Conservation (phyloP, 306 rosid species). For the Quercus alba region DNA sequence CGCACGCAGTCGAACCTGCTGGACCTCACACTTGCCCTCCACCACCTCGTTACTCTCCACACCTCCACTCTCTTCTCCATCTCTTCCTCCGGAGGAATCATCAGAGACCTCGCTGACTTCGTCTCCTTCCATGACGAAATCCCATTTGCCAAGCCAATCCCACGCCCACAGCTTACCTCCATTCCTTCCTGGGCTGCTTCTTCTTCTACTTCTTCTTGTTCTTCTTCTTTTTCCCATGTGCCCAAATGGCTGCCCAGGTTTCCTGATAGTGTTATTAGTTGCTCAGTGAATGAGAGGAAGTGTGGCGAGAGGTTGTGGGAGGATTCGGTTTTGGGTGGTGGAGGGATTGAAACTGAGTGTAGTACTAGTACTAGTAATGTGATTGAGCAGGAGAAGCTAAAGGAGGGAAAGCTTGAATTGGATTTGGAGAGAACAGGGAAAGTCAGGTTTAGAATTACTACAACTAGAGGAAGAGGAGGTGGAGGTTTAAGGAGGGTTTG, state of each 20-base stretch:
- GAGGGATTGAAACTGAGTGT: background rate
- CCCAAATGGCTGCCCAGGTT: slow-evolving; percentile 73
- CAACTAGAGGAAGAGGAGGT: no score
- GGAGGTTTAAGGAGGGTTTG: slow-evolving; percentile 1
- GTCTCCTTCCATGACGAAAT: slow-evolving; percentile 26
- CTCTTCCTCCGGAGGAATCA: background rate
- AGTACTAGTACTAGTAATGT: background rate
- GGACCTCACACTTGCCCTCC: slow-evolving; percentile 63
- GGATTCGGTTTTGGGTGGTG: slow-evolving; percentile 14
- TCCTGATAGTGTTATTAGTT: slow-evolving; percentile 27
- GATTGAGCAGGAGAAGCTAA: slow-evolving; percentile 24
- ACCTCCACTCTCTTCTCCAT: slow-evolving; percentile 24
- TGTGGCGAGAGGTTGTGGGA: slow-evolving; percentile 72
- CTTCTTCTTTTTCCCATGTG: slow-evolving; percentile 27
- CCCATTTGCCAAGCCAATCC: slow-evolving; percentile 55
- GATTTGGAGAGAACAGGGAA: slow-evolving; percentile 31
- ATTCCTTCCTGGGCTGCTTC: background rate
- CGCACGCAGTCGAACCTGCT: slow-evolving; percentile 59
- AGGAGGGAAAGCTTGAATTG: slow-evolving; percentile 17
- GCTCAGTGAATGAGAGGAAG: slow-evolving; percentile 33
- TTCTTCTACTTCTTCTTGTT: background rate
- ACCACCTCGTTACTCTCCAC: slow-evolving; percentile 36
- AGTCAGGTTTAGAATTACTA: slow-evolving; percentile 50
- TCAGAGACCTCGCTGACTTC: slow-evolving; percentile 46
- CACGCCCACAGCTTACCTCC: slow-evolving; percentile 3